Evolutionary conservation across 495 filamentous ascomycete species (phyloP).

Genomic region (Cladorrhinum samala): DNA sequence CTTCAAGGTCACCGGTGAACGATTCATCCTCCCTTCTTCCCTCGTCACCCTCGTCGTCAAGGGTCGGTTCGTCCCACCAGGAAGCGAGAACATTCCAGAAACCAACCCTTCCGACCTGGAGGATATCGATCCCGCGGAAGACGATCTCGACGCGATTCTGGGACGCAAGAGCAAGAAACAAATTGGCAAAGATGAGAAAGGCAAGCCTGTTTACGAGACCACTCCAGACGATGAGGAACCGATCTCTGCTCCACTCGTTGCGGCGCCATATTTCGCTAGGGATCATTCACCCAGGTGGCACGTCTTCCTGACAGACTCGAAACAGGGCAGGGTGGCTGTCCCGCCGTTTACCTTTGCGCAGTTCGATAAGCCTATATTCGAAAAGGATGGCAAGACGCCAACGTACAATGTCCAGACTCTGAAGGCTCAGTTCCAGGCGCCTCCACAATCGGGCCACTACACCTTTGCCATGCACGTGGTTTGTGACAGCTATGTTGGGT

Average conservation of each 20-base stretch:
- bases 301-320: constrained; percentile 86
- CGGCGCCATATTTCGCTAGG: constrained; percentile 81
- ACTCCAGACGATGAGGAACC: constrained; percentile 50
- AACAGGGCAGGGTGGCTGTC: constrained; percentile 90
- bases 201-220: constrained; percentile 41
- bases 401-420: constrained; percentile 91
- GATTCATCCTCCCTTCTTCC: constrained; percentile 84
- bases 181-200: constrained; percentile 51
- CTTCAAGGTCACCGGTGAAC: constrained; percentile 97
- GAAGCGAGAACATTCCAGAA: constrained; percentile 62
- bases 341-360: constrained; percentile 86
- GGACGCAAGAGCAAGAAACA: constrained; percentile 64
- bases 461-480: constrained; percentile 86
- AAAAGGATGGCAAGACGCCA: constrained; percentile 59
- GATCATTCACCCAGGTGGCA: constrained; percentile 89
- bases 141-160: constrained; percentile 80
- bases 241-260: constrained; percentile 72
- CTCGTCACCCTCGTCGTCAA: constrained; percentile 93
- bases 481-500: constrained; percentile 89
- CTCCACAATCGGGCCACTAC: constrained; percentile 86
- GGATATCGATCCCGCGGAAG: constrained; percentile 88
- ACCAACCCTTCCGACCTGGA: constrained; percentile 73
- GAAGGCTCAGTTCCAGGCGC: constrained; percentile 96
- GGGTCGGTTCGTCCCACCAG: constrained; percentile 87
- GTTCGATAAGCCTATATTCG: constrained; percentile 81